Evolutionary conservation across 352 stramenopile species (phyloP), one percentile per base, ranked within the genome.

Genomic region (Nothophytophthora sp.): DNA sequence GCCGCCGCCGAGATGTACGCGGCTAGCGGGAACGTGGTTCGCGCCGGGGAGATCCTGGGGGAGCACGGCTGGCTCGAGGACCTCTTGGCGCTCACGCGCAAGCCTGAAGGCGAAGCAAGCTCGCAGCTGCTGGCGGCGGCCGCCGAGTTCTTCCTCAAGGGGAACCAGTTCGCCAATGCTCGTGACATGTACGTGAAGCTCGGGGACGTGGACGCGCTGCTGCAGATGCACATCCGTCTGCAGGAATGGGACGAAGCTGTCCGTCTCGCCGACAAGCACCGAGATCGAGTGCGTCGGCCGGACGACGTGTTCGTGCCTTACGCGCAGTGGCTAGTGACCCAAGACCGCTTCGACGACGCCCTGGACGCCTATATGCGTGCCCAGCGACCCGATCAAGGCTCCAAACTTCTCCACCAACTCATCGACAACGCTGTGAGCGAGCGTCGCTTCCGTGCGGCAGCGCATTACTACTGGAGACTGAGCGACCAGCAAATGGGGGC

Each of bases 391-490:
- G 91, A 98, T 44, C 70, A 97, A 37, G 94, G 86, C 63, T 63
- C 73, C 10, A 73, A 67, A 22, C 55, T 98, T 47, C 77, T 98
- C n/a, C 57, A 60, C 27, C 82, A 97, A 60, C 62, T 98, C 3
- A 95, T 96, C 34, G 64, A 88, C 28, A 97, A 96, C 47, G 86
- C 95, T 10, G 86, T 97, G 6, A 60, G 47, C 6, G 91, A 98
- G 60, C 63, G 63, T 13, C 75, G 91, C 15, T 98, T 95, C 56
- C 70, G 90, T 25, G 88, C 98, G 45, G 93, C 93, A 16, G 77
- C 89, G 6, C 96, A 98, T 69, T 98, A 97, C 61, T 87, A 98
- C 66, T 98, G 83, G 82, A 62, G 93, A n/a, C 70, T 98, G 1
- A 89, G 78, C 16, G 87, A 96, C 29, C 88, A 97, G 62, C 64